These are phyloP conservation scores for Colletotrichum viniferum DNA, from an alignment of 2,329 filamentous ascomycete species.

Conservation along the genomic window DNA sequence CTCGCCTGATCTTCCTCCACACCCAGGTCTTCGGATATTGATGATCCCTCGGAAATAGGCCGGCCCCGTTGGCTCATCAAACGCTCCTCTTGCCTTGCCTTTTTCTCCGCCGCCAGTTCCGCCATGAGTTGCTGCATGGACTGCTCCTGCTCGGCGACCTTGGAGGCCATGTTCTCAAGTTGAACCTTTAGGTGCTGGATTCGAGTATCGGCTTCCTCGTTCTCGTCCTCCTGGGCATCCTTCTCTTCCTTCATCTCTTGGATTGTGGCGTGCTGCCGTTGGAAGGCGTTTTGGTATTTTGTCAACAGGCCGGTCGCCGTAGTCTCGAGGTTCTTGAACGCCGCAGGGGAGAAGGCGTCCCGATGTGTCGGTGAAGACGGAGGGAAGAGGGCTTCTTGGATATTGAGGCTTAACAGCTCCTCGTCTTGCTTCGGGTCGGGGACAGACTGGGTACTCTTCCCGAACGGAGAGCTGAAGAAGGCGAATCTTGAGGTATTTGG, in stretches of 20 bases:
- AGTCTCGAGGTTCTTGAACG: slow-evolving; percentile 65
- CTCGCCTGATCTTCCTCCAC: slow-evolving; percentile 54
- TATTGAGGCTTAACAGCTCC: slow-evolving; percentile 59
- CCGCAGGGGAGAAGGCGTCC: slow-evolving; percentile 61
- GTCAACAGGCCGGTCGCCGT: slow-evolving; percentile 60
- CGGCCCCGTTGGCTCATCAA: slow-evolving; percentile 29
- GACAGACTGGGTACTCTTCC: slow-evolving; percentile 36
- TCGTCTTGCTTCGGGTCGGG: slow-evolving; percentile 41
- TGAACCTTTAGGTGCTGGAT: slow-evolving; percentile 61
- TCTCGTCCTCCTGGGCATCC: slow-evolving; percentile 58
- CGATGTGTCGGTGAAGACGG: slow-evolving; percentile 42
- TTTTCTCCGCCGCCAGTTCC: slow-evolving; percentile 58
- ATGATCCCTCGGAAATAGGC: slow-evolving; percentile 41
- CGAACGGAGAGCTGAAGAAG: slow-evolving; percentile 50
- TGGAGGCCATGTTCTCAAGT: slow-evolving; percentile 62
- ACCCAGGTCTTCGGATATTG: slow-evolving; percentile 56
- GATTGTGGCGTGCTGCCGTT: slow-evolving; percentile 53
- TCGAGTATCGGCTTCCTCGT: slow-evolving; percentile 57
- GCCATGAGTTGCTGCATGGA: slow-evolving; percentile 53
- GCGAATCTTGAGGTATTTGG: slow-evolving; percentile 45
- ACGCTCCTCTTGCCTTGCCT: slow-evolving; percentile 44
- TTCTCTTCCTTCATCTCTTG: slow-evolving; percentile 57
- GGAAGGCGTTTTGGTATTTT: slow-evolving; percentile 64
- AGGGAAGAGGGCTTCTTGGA: slow-evolving; percentile 60
- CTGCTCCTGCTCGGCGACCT: slow-evolving; percentile 57